Conservation (phyloP, 345 rosid genomes). For the Brassica incana region DNA sequence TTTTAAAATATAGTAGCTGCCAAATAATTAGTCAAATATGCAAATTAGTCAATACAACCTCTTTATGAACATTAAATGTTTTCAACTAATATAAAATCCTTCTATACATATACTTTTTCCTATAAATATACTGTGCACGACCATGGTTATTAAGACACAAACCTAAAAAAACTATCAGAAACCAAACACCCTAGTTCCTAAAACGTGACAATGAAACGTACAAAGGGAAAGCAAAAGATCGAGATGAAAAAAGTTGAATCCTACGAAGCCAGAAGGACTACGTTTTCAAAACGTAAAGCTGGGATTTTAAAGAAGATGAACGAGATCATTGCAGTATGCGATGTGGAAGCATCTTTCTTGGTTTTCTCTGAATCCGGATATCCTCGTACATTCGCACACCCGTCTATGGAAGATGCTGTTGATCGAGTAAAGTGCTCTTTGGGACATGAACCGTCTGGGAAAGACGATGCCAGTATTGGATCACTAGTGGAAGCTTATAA, state of each 20-base stretch:
- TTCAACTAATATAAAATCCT: too few relatives aligned
- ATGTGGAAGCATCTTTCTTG: slow-evolving; percentile 33
- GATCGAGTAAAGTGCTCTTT: slow-evolving; percentile 7
- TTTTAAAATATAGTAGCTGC: background rate
- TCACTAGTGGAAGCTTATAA: slow-evolving; percentile 43
- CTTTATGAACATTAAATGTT: background rate
- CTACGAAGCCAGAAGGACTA: slow-evolving; percentile 30
- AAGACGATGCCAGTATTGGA: background rate
- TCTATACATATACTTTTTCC: background rate
- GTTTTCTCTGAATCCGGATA: slow-evolving; percentile 44
- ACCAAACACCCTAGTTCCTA: background rate
- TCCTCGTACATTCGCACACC: slow-evolving; percentile 42
- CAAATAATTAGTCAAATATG: slow-evolving; percentile 13
- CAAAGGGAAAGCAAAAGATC: slow-evolving; percentile 39
- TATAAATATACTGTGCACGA: background rate
- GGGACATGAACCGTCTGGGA: background rate
- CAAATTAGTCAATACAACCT: background rate
- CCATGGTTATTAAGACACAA: background rate
- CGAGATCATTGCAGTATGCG: slow-evolving; percentile 40
- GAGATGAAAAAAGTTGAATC: slow-evolving; percentile 34
- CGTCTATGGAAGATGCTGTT: slow-evolving; percentile 35
- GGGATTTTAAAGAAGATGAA: slow-evolving; percentile 49
- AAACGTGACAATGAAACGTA: slow-evolving; percentile 1
- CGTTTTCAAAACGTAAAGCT: slow-evolving; percentile 46
- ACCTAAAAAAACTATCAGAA: background rate